Evolutionary conservation across 176 grass and related monocot genomes (phyloP).

Genomic region (Miscanthus lutarioriparius): DNA sequence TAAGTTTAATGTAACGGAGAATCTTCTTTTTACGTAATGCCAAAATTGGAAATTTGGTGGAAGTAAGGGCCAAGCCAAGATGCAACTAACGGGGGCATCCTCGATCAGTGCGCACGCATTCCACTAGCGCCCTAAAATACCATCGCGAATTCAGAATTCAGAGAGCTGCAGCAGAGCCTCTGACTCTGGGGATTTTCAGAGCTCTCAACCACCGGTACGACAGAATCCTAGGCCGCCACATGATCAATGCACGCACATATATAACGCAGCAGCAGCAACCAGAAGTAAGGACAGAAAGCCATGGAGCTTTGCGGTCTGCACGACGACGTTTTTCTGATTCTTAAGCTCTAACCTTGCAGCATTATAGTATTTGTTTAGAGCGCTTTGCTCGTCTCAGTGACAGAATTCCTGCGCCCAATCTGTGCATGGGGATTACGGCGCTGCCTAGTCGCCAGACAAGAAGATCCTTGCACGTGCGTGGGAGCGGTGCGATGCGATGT

Average conservation of each 20-base stretch:
- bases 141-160: slow-evolving; percentile 38
- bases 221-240: not conserved
- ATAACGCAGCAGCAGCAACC: too few relatives aligned
- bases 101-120: not conserved
- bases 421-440: slow-evolving; percentile 32
- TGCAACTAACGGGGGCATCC: not conserved
- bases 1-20: too few relatives aligned
- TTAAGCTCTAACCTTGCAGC: not conserved
- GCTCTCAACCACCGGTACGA: not conserved
- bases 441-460: slow-evolving; percentile 12
- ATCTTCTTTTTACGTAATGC: too few relatives aligned
- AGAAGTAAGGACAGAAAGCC: too few relatives aligned
- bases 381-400: not conserved
- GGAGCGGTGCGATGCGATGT: not conserved
- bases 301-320: not conserved
- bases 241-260: slow-evolving; percentile 22
- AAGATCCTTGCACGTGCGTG: slow-evolving; percentile 24
- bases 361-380: not conserved
- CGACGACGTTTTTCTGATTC: slow-evolving; percentile 13
- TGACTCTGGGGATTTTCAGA: slow-evolving; percentile 16
- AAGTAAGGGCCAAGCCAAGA: too few relatives aligned
- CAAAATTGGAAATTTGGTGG: too few relatives aligned
- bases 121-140: not conserved
- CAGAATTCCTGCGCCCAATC: slow-evolving; percentile 16
- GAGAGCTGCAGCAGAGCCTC: slow-evolving; percentile 11